phyloP scores from a whole-genome alignment of 106 monocot species.

The Ottelia alismoides region DNA sequence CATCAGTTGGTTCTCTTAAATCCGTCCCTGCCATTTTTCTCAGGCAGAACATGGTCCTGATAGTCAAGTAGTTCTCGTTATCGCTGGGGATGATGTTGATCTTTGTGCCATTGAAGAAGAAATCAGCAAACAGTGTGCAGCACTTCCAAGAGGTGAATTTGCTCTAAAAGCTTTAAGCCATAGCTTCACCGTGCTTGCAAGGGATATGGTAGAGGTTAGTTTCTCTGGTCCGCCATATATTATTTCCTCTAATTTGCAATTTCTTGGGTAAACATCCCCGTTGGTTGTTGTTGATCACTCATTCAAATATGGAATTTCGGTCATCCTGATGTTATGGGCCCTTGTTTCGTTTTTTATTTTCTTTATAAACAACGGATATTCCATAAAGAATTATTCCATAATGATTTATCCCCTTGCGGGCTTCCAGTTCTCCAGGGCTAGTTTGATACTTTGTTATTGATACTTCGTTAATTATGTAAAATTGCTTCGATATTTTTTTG shows the following conservation, averaged over 20 bases:
- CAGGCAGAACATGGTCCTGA: conserved; percentile 99
- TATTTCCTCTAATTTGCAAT: background rate
- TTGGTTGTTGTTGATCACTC: background rate
- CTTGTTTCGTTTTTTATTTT: too few relatives aligned
- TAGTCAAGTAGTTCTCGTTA: conserved; percentile 95
- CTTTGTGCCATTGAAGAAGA: conserved; percentile 56
- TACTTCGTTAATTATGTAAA: too few relatives aligned
- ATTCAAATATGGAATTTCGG: background rate
- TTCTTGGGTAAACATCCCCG: background rate
- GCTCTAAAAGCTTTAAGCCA: conserved; percentile 90
- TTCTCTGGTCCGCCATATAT: background rate
- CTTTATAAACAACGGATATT: too few relatives aligned
- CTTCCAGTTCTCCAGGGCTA: too few relatives aligned
- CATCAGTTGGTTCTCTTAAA: too few relatives aligned
- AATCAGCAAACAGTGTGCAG: conserved; percentile 57
- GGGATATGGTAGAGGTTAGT: conserved; percentile 73
- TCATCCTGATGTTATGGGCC: too few relatives aligned
- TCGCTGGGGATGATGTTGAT: conserved; percentile 72
- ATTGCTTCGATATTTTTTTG: too few relatives aligned
- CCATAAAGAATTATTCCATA: too few relatives aligned
- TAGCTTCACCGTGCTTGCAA: conserved; percentile 66
- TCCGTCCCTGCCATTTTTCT: too few relatives aligned
- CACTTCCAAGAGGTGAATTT: conserved; percentile 82
- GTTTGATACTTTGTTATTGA: too few relatives aligned
- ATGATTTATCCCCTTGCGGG: too few relatives aligned